Percentiles rank a stretch among this genome's conserved stretches.
Evolutionary conservation across 768 basidiomycete species (phyloP).

Genomic region (Rhizopogon vesiculosus): DNA sequence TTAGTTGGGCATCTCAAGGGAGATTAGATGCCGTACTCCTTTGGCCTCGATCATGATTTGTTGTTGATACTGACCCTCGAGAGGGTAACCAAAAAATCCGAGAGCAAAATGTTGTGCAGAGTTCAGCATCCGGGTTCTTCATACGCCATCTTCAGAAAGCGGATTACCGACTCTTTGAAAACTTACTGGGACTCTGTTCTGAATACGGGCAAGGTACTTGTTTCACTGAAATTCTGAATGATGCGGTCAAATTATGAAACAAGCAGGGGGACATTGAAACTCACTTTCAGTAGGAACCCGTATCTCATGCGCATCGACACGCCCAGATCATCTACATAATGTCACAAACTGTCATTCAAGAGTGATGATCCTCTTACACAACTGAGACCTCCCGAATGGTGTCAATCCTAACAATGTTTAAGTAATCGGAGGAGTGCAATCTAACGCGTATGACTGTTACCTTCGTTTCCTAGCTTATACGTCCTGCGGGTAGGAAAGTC

Average conservation of each 20-base stretch:
- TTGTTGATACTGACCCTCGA: constrained; percentile 39
- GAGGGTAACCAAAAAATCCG: constrained; percentile 47
- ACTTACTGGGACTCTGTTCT: constrained; percentile 46
- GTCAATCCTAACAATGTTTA: constrained; percentile 49
- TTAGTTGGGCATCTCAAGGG: background rate
- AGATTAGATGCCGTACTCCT: constrained; percentile 24
- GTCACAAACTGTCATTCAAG: background rate
- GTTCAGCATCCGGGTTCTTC: constrained; percentile 45
- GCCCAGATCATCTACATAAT: constrained; percentile 31
- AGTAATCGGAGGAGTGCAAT: constrained; percentile 10
- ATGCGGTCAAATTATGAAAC: constrained; percentile 19
- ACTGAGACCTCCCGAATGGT: constrained; percentile 78
- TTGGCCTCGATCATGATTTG: constrained; percentile 35
- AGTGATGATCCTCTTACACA: constrained; percentile 45
- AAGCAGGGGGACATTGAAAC: background rate
- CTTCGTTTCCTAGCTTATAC: constrained; percentile 81
- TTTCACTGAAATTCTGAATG: constrained; percentile 32
- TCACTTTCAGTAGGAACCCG: constrained; percentile 35
- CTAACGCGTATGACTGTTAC: constrained; percentile 26
- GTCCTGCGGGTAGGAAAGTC: constrained; percentile 41
- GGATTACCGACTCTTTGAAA: background rate
- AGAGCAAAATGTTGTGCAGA: constrained; percentile 49
- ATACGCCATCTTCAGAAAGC: background rate
- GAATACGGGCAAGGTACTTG: constrained; percentile 42
- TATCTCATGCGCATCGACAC: constrained; percentile 40